Evolutionary conservation across 495 filamentous ascomycete species (phyloP).

Genomic region (Cryomyces minteri): DNA sequence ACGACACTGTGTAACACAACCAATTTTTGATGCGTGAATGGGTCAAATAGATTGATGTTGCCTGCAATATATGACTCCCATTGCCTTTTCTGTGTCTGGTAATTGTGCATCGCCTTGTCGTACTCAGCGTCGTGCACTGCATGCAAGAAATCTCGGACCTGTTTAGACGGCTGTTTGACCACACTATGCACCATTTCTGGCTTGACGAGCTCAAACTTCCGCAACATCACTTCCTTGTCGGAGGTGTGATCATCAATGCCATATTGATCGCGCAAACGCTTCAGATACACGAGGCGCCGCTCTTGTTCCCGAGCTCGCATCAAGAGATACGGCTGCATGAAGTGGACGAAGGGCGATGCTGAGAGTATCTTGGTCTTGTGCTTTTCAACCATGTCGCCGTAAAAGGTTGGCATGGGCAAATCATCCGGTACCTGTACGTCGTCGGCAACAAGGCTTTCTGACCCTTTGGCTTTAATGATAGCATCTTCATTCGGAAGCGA

Average conservation of each 20-base stretch:
- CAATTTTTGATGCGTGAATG: slow-evolving; percentile 86
- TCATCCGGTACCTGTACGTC: slow-evolving; percentile 49
- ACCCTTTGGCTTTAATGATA: no score
- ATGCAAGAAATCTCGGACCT: slow-evolving; percentile 81
- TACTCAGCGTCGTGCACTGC: slow-evolving; percentile 94
- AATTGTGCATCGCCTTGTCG: slow-evolving; percentile 84
- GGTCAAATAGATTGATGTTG: slow-evolving; percentile 75
- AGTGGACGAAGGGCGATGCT: slow-evolving; percentile 89
- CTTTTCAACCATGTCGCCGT: slow-evolving; percentile 84
- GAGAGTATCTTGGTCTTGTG: slow-evolving; percentile 87
- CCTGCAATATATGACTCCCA: slow-evolving; percentile 87
- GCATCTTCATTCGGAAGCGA: no score
- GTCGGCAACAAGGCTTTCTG: no score
- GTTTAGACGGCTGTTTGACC: slow-evolving; percentile 54
- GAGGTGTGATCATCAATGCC: slow-evolving; percentile 23
- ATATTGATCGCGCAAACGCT: slow-evolving; percentile 64
- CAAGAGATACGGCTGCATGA: slow-evolving; percentile 80
- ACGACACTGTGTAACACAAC: slow-evolving; percentile 88
- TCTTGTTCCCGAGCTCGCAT: slow-evolving; percentile 87
- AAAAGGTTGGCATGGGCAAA: slow-evolving; percentile 78
- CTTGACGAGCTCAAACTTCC: slow-evolving; percentile 71
- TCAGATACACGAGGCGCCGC: slow-evolving; percentile 58
- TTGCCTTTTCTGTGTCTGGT: slow-evolving; percentile 81
- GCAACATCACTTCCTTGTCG: slow-evolving; percentile 32
- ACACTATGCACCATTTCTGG: slow-evolving; percentile 85